Conservation (phyloP, 331 rosid genomes). For the Dryas integrifolia region DNA sequence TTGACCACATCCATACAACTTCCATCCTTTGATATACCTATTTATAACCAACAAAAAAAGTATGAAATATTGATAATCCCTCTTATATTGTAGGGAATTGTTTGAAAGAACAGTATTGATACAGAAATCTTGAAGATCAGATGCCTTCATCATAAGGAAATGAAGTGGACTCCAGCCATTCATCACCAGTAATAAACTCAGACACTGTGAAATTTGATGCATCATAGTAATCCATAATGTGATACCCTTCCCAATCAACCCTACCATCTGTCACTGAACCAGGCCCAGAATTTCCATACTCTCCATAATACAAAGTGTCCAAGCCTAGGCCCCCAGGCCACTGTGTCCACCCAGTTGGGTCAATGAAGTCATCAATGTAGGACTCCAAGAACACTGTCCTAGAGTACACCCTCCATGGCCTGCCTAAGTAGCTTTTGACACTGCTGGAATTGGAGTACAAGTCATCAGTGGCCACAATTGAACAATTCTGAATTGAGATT, state of each 20-base stretch:
- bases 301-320: conserved; percentile 65
- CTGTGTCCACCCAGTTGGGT: conserved; percentile 55
- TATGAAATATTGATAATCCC: background rate
- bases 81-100: background rate
- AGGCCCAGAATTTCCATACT: conserved; percentile 62
- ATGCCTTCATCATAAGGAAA: conserved; percentile 64
- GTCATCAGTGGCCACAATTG: conserved; percentile 48
- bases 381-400: conserved; percentile 54
- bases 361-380: conserved; percentile 53
- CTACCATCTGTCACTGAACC: conserved; percentile 51
- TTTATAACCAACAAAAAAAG: background rate
- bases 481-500: conserved; percentile 69
- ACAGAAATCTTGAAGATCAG: conserved; percentile 23
- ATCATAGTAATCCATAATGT: conserved; percentile 51
- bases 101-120: background rate
- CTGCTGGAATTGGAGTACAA: conserved; percentile 31
- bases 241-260: conserved; percentile 54
- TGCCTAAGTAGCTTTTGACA: conserved; percentile 67
- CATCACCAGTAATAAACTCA: conserved; percentile 54
- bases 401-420: conserved; percentile 65
- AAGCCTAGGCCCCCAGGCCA: conserved; percentile 46
- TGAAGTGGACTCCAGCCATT: conserved; percentile 67
- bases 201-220: conserved; percentile 57
- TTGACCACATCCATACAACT: background rate
- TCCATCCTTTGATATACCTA: background rate